Evolutionary conservation across 305 asterid species (phyloP).

Genomic region (Caryopteris hybrid): DNA sequence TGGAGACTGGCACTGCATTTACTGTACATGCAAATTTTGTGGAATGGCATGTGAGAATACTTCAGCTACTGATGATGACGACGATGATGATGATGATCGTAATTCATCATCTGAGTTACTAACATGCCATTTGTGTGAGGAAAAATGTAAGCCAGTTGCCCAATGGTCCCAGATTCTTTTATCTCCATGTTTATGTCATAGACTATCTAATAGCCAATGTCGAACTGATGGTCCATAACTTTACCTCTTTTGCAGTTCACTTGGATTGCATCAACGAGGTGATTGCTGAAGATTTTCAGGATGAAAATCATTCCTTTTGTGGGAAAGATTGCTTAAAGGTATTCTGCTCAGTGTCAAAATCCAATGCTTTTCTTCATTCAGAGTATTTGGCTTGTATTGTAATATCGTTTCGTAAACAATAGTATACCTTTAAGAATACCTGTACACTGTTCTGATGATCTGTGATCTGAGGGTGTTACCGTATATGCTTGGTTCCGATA

Average conservation of each 20-base stretch:
- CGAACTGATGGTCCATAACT: slow-evolving; percentile 9
- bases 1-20: slow-evolving; percentile 87
- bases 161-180: not conserved
- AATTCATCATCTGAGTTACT: slow-evolving; percentile 38
- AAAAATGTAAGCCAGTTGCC: slow-evolving; percentile 56
- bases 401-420: slow-evolving; percentile 1
- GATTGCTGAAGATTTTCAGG: slow-evolving; percentile 36
- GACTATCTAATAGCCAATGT: not conserved
- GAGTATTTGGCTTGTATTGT: not conserved
- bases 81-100: not conserved
- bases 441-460: not conserved
- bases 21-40: slow-evolving; percentile 95
- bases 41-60: slow-evolving; percentile 48
- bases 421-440: not conserved
- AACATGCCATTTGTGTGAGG: slow-evolving; percentile 73
- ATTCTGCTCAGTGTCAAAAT: slow-evolving; percentile 13
- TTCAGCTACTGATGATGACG: slow-evolving; percentile 29
- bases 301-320: slow-evolving; percentile 53
- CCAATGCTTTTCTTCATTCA: not conserved
- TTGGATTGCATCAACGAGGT: slow-evolving; percentile 42
- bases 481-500: slow-evolving; percentile 4
- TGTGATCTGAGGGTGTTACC: not conserved
- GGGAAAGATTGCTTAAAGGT: slow-evolving; percentile 81
- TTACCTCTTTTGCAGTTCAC: slow-evolving; percentile 57
- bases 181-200: slow-evolving; percentile 4